Evolutionary conservation across 345 rosid genomes (phyloP), one percentile per base, ranked within the genome.

Genomic region (Brassica incana): DNA sequence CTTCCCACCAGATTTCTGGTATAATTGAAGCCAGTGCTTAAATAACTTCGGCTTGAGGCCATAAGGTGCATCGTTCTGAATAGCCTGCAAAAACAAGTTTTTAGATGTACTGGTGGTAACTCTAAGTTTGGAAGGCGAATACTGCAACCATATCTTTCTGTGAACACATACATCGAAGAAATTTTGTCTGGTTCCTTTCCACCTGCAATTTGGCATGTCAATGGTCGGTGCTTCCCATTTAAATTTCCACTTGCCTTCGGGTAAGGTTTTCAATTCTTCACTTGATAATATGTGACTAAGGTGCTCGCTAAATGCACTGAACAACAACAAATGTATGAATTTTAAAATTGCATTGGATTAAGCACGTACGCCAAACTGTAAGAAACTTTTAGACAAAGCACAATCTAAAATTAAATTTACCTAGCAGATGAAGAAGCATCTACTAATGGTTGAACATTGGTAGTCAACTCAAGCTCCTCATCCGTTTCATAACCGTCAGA

Each of bases 21-120:
- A 87, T 77, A 82, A 59, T 73, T 92, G 90, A 75, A 88, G 77
- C 97, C 98, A 94, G 82, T 92, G 92, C 62, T 87, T 84, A 81
- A 84, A 85, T 85, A 94, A 82, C 85, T 85, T 92, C 72, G 86
- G 85, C 82, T 90, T 94, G 81, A 94, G 85, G 77, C 80, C 92
- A 67, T 81, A 82, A 78, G 73, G 74, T 79, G 86, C 76, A 76
- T 78, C 72, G 40, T 50, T 38, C 77, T 83, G 72, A 69, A 65
- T 60, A 62, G 81, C 91, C 98, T 92, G 84, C 77, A 89, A 69
- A 78, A 73, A 8, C 8, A 36, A 18, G 4, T 3, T 7, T 8
- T 23, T 43, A 59, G 23, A 9, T 18, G 5, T 78, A 65, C 27
- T 38, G 36, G 5, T 9, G n/a, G n/a, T n/a, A 33, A 32, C 23